Conservation (phyloP, 441 rosid genomes). For the Adansonia grandidieri region DNA sequence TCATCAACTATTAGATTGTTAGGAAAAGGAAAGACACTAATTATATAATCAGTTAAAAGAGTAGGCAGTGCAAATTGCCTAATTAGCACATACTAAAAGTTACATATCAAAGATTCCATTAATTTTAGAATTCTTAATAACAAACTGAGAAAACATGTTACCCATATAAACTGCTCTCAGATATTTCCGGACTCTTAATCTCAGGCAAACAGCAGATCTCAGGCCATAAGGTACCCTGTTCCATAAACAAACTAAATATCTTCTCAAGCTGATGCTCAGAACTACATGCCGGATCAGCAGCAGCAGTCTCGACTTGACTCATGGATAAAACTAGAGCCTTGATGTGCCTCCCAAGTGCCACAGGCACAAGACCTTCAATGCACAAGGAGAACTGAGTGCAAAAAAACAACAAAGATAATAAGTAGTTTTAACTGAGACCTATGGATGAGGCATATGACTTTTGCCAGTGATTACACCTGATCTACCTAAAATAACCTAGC, state of each 20-base stretch:
- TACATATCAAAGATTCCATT: neutral
- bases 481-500: neutral
- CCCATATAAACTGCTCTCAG: constrained; percentile 89
- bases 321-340: constrained; percentile 72
- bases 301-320: constrained; percentile 53
- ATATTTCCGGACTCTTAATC: constrained; percentile 64
- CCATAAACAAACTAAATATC: constrained; percentile 87
- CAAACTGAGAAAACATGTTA: constrained; percentile 34
- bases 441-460: constrained; percentile 15
- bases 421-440: constrained; percentile 1
- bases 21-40: constrained; percentile 7
- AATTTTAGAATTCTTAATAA: constrained; percentile 1
- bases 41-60: neutral
- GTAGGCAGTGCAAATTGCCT: neutral
- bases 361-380: constrained; percentile 91
- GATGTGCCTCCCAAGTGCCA: constrained; percentile 87
- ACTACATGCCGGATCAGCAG: constrained; percentile 42
- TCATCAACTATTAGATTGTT: constrained; percentile 18
- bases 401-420: constrained; percentile 35
- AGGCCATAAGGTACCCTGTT: constrained; percentile 94
- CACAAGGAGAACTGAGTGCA: constrained; percentile 84
- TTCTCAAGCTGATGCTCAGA: constrained; percentile 76
- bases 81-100: neutral
- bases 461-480: neutral
- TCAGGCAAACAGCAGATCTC: constrained; percentile 81